phyloP scores from a whole-genome alignment of 225 moss, liverwort and hornwort species.

The Marchantia paleacea region DNA sequence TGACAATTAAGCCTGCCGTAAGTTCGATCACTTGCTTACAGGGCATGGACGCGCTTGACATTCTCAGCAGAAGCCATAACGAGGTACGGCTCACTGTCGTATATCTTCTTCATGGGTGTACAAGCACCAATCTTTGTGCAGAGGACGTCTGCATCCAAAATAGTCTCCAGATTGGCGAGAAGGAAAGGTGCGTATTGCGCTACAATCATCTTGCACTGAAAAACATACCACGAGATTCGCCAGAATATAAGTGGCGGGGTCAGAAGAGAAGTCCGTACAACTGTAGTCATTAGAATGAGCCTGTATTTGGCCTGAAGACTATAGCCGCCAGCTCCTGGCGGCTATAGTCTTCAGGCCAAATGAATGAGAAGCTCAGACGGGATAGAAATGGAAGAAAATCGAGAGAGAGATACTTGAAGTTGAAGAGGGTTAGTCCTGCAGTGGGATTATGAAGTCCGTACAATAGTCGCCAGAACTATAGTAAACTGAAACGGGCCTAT shows the following conservation, averaged over 20 bases:
- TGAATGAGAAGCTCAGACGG: too few relatives aligned
- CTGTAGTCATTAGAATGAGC: too few relatives aligned
- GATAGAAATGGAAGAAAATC: too few relatives aligned
- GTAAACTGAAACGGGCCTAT: too few relatives aligned
- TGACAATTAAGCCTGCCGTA: background rate
- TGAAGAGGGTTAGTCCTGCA: too few relatives aligned
- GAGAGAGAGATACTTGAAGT: too few relatives aligned
- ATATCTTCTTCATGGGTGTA: background rate
- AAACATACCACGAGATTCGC: background rate
- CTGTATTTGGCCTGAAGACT: too few relatives aligned
- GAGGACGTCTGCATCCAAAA: constrained; percentile 70
- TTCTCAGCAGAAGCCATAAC: constrained; percentile 21
- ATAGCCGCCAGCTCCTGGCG: too few relatives aligned
- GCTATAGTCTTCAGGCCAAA: too few relatives aligned
- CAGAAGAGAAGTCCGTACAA: too few relatives aligned
- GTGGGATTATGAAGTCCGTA: too few relatives aligned
- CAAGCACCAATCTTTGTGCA: constrained; percentile 80
- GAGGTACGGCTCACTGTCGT: constrained; percentile 20
- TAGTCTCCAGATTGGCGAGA: constrained; percentile 72
- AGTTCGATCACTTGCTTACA: constrained; percentile 2
- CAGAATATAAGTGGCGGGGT: background rate
- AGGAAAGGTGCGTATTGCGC: constrained; percentile 74
- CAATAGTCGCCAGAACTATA: too few relatives aligned
- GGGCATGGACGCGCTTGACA: constrained; percentile 17
- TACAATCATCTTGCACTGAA: constrained; percentile 81